Evolutionary conservation across 176 grass and related monocot genomes (phyloP).

Genomic region (Bonia amplexicaulis): DNA sequence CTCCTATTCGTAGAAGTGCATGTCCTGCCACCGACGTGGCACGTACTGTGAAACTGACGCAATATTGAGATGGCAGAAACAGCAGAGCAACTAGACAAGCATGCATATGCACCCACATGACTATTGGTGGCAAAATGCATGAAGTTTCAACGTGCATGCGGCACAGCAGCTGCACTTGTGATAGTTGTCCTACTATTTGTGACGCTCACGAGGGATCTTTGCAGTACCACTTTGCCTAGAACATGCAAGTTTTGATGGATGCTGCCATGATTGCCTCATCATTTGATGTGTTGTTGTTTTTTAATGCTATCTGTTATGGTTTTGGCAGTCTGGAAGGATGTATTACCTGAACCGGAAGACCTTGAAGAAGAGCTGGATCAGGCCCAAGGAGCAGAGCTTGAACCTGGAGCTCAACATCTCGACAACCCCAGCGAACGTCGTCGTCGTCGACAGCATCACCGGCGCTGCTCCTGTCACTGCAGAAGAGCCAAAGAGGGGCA

Average conservation of each 20-base stretch:
- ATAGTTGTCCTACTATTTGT: constrained; percentile 24
- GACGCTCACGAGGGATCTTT: constrained; percentile 8
- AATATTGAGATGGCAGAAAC: constrained; percentile 4
- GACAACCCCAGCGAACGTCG: background rate
- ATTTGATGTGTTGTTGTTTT: background rate
- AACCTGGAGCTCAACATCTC: constrained; percentile 88
- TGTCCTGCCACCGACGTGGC: constrained; percentile 23
- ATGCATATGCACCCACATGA: background rate
- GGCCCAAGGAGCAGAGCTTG: constrained; percentile 67
- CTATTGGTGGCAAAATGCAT: constrained; percentile 29
- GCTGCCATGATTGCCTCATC: constrained; percentile 16
- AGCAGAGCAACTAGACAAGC: background rate
- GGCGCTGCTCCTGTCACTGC: background rate
- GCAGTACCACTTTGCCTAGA: constrained; percentile 10
- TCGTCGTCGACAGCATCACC: background rate
- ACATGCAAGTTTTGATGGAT: constrained; percentile 6
- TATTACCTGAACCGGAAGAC: constrained; percentile 98
- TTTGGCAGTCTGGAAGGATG: constrained; percentile 81
- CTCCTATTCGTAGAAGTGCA: constrained; percentile 9
- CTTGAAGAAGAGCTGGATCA: constrained; percentile 71
- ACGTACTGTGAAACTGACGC: background rate
- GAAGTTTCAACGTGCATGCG: constrained; percentile 6
- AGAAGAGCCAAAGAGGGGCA: constrained; percentile 31
- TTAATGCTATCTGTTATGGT: constrained; percentile 18
- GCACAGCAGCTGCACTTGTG: background rate